These are phyloP conservation scores for Claviceps maximensis DNA, from an alignment of 2,329 filamentous ascomycete species.

Conservation along the genomic window DNA sequence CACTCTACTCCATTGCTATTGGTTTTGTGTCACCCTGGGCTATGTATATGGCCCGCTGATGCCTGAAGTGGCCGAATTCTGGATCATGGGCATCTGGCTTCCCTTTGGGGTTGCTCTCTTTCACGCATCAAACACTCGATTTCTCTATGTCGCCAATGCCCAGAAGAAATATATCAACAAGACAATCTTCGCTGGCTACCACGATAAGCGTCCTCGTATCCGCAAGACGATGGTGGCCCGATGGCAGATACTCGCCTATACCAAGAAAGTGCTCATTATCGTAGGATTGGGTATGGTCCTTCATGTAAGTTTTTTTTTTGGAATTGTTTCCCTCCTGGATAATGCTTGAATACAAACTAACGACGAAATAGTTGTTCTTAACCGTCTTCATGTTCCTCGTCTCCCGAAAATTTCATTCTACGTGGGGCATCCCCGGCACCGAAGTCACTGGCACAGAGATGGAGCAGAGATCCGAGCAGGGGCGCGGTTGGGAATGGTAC, in stretches of 20 bases:
- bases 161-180: constrained; percentile 31
- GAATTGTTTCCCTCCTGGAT: no score
- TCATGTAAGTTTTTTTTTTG: constrained; percentile 45
- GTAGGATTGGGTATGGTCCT: constrained; percentile 40
- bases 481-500: constrained; percentile 53
- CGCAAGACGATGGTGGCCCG: constrained; percentile 19
- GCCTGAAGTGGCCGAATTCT: constrained; percentile 45
- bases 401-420: constrained; percentile 51
- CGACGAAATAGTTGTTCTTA: constrained; percentile 34
- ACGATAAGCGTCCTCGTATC: constrained; percentile 7
- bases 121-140: constrained; percentile 49
- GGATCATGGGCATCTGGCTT: constrained; percentile 53
- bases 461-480: constrained; percentile 31
- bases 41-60: constrained; percentile 26
- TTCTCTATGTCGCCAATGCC: constrained; percentile 42
- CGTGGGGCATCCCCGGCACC: constrained; percentile 47
- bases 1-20: constrained; percentile 28
- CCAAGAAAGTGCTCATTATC: constrained; percentile 33
- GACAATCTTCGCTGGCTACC: constrained; percentile 3
- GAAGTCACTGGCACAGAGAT: constrained; percentile 44
- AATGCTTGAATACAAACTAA: neutral
- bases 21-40: constrained; percentile 25
- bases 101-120: constrained; percentile 54
- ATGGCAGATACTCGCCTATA: constrained; percentile 30
- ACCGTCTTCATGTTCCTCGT: constrained; percentile 48